phyloP scores from a whole-genome alignment of 2,329 filamentous ascomycete species.

The Colletotrichum lindemuthianum region DNA sequence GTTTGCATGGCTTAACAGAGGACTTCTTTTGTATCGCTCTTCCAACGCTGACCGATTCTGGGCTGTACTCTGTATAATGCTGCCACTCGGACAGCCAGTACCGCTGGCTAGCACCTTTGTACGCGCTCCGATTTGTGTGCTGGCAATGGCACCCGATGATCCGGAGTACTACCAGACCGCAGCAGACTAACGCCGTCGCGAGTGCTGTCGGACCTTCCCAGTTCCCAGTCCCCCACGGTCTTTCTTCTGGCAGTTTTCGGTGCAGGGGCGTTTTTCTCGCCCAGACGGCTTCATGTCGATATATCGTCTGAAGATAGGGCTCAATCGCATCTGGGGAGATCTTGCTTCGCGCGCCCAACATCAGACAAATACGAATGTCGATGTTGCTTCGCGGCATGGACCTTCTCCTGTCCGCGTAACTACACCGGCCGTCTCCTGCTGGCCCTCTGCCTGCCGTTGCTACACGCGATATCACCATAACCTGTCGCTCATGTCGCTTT shows the following conservation, averaged over 20 bases:
- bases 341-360: not conserved
- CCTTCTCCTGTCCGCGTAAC: not conserved
- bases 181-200: too few species aligned
- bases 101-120: too few species aligned
- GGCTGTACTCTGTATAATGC: too few species aligned
- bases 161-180: too few species aligned
- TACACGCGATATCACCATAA: too few species aligned
- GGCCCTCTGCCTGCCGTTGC: not conserved
- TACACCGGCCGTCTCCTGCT: not conserved
- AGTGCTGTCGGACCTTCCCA: too few species aligned
- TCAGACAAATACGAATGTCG: slow-evolving; percentile 4
- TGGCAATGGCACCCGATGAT: too few species aligned
- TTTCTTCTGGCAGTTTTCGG: too few species aligned
- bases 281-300: not conserved
- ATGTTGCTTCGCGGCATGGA: slow-evolving; percentile 10
- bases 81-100: too few species aligned
- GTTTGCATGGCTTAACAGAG: not conserved
- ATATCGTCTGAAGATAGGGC: not conserved
- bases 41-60: not conserved
- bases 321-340: not conserved
- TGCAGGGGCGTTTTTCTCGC: too few species aligned
- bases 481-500: not conserved
- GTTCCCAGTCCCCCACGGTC: too few species aligned
- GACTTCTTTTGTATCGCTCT: not conserved
- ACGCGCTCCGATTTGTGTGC: too few species aligned